Base-by-base conservation (phyloP, 305 asterid species). In the Fraxinus velutina region DNA sequence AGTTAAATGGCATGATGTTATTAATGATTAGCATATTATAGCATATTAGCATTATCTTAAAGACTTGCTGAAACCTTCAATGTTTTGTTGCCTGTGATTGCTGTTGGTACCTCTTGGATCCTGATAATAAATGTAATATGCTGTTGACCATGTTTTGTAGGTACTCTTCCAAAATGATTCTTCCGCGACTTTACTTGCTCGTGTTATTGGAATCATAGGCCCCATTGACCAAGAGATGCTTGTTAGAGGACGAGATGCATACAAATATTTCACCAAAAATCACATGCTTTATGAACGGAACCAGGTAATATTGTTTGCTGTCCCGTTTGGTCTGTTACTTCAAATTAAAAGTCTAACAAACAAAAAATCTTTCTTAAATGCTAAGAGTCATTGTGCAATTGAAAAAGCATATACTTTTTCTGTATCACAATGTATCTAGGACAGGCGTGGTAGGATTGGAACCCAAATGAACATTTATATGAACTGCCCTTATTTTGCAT, bases 131-230 rank as follows among this genome's bases (percentile, higher is more conserved):
- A 72, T 73, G 9, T 72, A 73, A 66, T 15, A 9, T 42, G 6
- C 36, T 78, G 81, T 82, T 79, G 60, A 47, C 75, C 78, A 50
- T 71, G 72, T 83, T 88, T 85, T 88, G 86, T 87, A 94, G 99
- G 98, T 96, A 64, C 94, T 96, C 83, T 96, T 96, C 87, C 99
- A 93, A 89, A 96, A 94, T 82, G 99, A 96, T 87, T 96, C 99
- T 80, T 97, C 96, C 10, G 98, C 98, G 73, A 93, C 99, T 75
- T 90, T 96, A 85, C 98, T 94, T 83, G 99, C 98, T 86, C 93
- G 99, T 29, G 98, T 94, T 76, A 90, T 96, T 52, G 99, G 99
- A 84, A 94, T 96, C 77, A 85, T 94, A 70, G 95, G 96, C 85
- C 88, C 93, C 44, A 87, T 96, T 80, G 97, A 92, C 85, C 97